Evolutionary conservation across 2,329 filamentous ascomycete species (phyloP), one percentile per base, ranked within the genome.

Genomic region (Ophiocordyceps polyrhachis-furcata): DNA sequence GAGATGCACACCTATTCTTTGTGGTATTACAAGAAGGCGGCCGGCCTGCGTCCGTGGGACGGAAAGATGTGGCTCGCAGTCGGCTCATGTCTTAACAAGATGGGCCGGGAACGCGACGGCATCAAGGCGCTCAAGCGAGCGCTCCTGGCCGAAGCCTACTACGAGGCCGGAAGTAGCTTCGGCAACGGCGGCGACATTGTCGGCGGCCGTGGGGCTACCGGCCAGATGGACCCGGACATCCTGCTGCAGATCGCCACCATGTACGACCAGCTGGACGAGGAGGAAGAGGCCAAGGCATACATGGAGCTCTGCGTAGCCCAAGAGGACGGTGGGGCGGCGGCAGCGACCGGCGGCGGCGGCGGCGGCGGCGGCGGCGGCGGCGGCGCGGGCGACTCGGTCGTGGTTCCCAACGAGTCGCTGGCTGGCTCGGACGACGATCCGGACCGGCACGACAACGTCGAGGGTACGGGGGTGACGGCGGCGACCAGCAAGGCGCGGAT

Each of bases 1-100:
- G 91, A 98, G 62, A 95, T 95, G 86, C 85, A 94, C 57, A 87
- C 88, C 40, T 98, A 98, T 59, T 88, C 89, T 1, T 66, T 98
- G 0, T 96, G 91, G 74, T 98, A 98, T 63, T 95, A 94, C 66
- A 93, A 96, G 58, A 86, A 91, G 46, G 91, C 91, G 0, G 89
- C 89, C 0, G 85, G 87, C 0, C 69, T 98, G 2, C 78, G 88
- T n/a, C 87, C 89, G 0, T 95, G 89, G 71, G 91, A 98, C 53
- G 85, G 88, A 0, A 96, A 96, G 62, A 93, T 98, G 84, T 98
- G 91, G 91, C 83, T 91, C 67, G 91, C 91, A 0, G 87, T 98
- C 5, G 91, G 85, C 11, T 83, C 83, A 31, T 95, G 89, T 58
- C 79, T 93, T 50, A 82, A 89, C 49, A 89, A 88, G 58, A 93